Evolutionary conservation across 2,329 filamentous ascomycete genomes (phyloP).

Genomic region (Aspergillus sp.): DNA sequence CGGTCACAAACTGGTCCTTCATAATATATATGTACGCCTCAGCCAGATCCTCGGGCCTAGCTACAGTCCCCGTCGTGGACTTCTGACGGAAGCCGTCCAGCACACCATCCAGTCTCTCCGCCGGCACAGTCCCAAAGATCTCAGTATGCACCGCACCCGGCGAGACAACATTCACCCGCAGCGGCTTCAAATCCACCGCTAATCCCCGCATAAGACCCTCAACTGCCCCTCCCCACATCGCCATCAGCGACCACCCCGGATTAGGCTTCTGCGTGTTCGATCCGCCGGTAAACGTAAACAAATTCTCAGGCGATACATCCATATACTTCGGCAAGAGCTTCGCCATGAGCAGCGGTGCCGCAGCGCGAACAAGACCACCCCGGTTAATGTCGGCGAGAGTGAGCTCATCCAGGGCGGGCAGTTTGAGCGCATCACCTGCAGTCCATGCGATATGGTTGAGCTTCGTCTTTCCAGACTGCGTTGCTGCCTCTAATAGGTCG

Average conservation of each 20-base stretch:
- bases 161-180: constrained; percentile 45
- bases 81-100: constrained; percentile 24
- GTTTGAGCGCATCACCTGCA: constrained; percentile 42
- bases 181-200: constrained; percentile 43
- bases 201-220: constrained; percentile 39
- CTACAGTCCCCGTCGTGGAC: constrained; percentile 27
- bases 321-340: constrained; percentile 29
- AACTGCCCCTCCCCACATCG: constrained; percentile 9
- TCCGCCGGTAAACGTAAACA: background rate
- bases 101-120: constrained; percentile 18
- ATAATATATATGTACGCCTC: constrained; percentile 48
- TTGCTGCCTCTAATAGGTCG: background rate
- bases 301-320: background rate
- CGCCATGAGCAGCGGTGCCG: constrained; percentile 36
- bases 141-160: constrained; percentile 45
- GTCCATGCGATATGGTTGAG: constrained; percentile 55
- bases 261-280: background rate
- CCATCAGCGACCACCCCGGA: background rate
- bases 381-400: background rate
- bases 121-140: constrained; percentile 24
- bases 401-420: background rate
- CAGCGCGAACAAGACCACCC: constrained; percentile 26
- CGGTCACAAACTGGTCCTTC: constrained; percentile 43
- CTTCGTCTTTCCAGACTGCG: background rate
- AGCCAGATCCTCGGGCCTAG: constrained; percentile 37